Percentiles rank a stretch among this genome's conserved stretches.
These are phyloP conservation scores for Psilocybe azurescens DNA, from an alignment of 768 basidiomycete genomes.

Conservation along the genomic window DNA sequence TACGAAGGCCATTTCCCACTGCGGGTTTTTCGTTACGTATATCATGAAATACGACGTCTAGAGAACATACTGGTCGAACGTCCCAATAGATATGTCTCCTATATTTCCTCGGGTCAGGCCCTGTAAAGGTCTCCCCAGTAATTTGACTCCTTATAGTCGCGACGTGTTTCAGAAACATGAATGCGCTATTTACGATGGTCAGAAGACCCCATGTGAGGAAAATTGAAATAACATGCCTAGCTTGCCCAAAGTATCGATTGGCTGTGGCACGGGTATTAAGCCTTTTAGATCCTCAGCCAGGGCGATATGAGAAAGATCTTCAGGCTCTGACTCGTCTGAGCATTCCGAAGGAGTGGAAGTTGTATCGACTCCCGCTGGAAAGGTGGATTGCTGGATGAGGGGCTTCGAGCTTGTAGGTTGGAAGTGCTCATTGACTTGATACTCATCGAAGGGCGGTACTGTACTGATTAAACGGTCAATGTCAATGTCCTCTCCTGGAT, in stretches of 20 bases:
- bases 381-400: background rate
- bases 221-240: conserved; percentile 27
- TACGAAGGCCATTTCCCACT: conserved; percentile 44
- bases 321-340: conserved; percentile 25
- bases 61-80: conserved; percentile 30
- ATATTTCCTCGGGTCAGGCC: conserved; percentile 20
- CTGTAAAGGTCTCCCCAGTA: conserved; percentile 22
- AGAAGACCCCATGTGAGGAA: background rate
- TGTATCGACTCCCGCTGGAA: background rate
- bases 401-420: background rate
- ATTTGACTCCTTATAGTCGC: conserved; percentile 47
- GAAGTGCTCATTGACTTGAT: background rate
- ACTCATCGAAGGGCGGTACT: conserved; percentile 9
- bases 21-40: background rate
- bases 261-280: conserved; percentile 34
- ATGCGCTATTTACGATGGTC: conserved; percentile 30
- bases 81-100: conserved; percentile 35
- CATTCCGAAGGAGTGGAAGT: conserved; percentile 13
- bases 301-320: conserved; percentile 36
- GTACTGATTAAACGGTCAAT: conserved; percentile 18
- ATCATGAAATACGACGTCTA: background rate
- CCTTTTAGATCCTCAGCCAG: conserved; percentile 34
- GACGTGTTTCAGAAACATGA: conserved; percentile 47
- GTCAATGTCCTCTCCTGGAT: conserved; percentile 26
- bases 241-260: conserved; percentile 46